Base-by-base conservation (phyloP, 2,329 filamentous ascomycete species). In the Pseudocercospora macadamiae region DNA sequence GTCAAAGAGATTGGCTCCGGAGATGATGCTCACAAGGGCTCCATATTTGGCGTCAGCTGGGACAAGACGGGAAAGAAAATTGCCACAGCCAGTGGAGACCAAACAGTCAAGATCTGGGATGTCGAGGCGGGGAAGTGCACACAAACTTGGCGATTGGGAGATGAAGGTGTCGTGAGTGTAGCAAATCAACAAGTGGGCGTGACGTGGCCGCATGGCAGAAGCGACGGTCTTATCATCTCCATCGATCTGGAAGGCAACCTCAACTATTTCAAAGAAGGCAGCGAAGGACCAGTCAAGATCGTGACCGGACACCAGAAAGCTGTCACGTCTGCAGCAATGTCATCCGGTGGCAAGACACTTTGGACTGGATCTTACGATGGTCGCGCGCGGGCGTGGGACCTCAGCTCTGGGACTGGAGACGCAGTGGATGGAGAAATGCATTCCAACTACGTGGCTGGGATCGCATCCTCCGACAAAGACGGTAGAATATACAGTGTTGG, bases 31-130 rank as follows among this genome's bases (percentile, higher is more conserved):
- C 95, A 99, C 74, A 93, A 87, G 4, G 95, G 95, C 48, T 96
- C 91, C 73, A 95, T 99, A 59, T 96, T 97, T 71, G 88, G 89
- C 19, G 87, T 97, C 4, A 91, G 90, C 16, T 99, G 95, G 95
- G 85, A 90, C 1, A 86, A 86, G 61, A 92, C 97, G 73, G 92
- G 91, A 23, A 92, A 87, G 71, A 86, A 86, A 67, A 87, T 99
- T 65, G 93, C 90, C 25, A 99, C 95, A 1, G 91, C 92, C 14
- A 96, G 92, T 70, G 93, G 91, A 7, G 95, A 99, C 73, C 91
- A 95, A 77, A 97, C 92, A 0, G 90, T 99, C 55, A 93, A 92
- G 74, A 83, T 97, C 23, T 99, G 95, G 95, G 93, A 97, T 70
- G 87, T 86, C 2, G 91, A 96, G 71, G 82, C 87, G 12, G 91